These are phyloP conservation scores for Dryas drummondii DNA, from an alignment of 306 rosid species.

Conservation along the genomic window DNA sequence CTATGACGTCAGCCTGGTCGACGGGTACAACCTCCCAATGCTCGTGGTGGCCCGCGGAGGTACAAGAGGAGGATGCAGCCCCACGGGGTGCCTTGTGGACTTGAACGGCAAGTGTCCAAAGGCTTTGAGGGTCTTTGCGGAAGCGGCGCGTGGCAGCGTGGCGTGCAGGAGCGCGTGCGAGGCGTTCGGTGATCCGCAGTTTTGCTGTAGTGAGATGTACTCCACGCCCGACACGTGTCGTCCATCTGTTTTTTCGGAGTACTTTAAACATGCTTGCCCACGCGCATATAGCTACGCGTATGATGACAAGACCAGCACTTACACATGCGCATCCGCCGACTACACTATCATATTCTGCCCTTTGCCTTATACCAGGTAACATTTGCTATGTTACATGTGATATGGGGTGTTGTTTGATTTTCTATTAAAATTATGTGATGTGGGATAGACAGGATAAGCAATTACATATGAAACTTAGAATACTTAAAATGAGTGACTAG, in stretches of 20 bases:
- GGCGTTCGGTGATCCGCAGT: conserved; percentile 79
- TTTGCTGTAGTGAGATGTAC: conserved; percentile 78
- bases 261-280: conserved; percentile 82
- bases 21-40: conserved; percentile 92
- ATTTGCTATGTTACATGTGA: not conserved
- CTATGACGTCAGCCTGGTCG: conserved; percentile 93
- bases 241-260: conserved; percentile 55
- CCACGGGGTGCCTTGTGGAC: conserved; percentile 87
- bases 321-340: conserved; percentile 79
- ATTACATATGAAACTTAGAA: too few species aligned
- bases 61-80: conserved; percentile 67
- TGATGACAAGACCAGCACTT: conserved; percentile 89
- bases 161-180: conserved; percentile 99
- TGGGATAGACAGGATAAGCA: too few species aligned
- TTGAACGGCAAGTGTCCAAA: conserved; percentile 70
- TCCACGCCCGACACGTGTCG: conserved; percentile 84
- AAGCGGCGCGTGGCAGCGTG: conserved; percentile 36
- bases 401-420: not conserved
- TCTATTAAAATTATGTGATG: too few species aligned
- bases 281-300: conserved; percentile 98
- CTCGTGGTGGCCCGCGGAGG: conserved; percentile 70
- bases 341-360: conserved; percentile 83
- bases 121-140: conserved; percentile 47
- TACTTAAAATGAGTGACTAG: too few species aligned
- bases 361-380: conserved; percentile 76